A percentile compares a stretch with the other conserved stretches of the same genome.
Conservation (phyloP, 1,284 basidiomycete species). For the Papiliotrema nemorosa region DNA sequence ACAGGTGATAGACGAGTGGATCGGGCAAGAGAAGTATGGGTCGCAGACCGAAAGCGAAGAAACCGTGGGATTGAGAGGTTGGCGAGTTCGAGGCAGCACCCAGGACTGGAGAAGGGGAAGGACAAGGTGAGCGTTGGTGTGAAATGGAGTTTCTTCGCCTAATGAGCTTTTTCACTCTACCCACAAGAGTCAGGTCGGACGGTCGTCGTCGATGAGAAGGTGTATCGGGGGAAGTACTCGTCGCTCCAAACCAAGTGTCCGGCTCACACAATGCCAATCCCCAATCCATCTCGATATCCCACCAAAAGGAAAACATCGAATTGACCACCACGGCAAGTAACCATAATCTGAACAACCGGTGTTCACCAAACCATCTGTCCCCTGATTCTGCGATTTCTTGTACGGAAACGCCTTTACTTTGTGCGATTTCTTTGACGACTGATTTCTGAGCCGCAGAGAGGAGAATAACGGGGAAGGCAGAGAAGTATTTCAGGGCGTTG, state of each 20-base stretch:
- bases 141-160: slow-evolving; percentile 2
- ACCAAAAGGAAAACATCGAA: slow-evolving; percentile 96
- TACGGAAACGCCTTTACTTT: slow-evolving; percentile 52
- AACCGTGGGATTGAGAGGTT: slow-evolving; percentile 20
- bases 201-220: not conserved
- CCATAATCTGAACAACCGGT: slow-evolving; percentile 80
- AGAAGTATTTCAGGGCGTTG: slow-evolving; percentile 95
- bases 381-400: slow-evolving; percentile 46
- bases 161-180: slow-evolving; percentile 1
- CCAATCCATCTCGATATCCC: slow-evolving; percentile 99
- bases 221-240: too few species aligned
- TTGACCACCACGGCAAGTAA: slow-evolving; percentile 79
- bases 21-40: slow-evolving; percentile 69
- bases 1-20: slow-evolving; percentile 73
- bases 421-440: slow-evolving; percentile 59
- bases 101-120: slow-evolving; percentile 23
- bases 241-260: slow-evolving; percentile 39
- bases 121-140: slow-evolving; percentile 45
- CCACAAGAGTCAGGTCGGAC: not conserved
- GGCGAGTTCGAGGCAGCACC: slow-evolving; percentile 3
- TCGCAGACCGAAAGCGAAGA: slow-evolving; percentile 67
- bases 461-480: slow-evolving; percentile 95
- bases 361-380: slow-evolving; percentile 68
- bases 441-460: slow-evolving; percentile 80
- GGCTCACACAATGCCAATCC: slow-evolving; percentile 72